Base-by-base conservation (phyloP, 176 grass and related monocot species). In the Leersia perrieri region DNA sequence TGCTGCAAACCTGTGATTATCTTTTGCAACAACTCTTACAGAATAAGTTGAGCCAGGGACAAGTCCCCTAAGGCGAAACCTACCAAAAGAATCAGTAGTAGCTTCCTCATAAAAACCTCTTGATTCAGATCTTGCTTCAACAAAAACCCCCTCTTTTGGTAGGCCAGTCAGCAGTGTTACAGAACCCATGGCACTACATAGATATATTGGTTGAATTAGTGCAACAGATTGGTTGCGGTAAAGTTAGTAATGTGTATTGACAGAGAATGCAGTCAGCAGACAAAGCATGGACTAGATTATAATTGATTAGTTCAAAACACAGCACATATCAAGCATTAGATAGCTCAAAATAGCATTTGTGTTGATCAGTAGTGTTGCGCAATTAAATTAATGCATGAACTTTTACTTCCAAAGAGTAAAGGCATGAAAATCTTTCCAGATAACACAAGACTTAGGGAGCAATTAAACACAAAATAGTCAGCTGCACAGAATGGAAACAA, bases 51-150 rank as follows among this genome's bases (percentile, higher is more conserved):
- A 88, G 40, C 87, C 92, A 80, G 96, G 96, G 23, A 95, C 81
- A 36, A 99, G 92, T 70, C 96, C 96, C 82, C 93, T 95, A 45
- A 99, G 87, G 35, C 93, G 90, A 79, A 99, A 99, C 34, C 88
- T 89, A 68, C 96, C 93, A 55, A 69, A 80, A 73, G 81, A 74
- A 88, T 99, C 96, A 58, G 90, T 95, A 83, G 88, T 86, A 66
- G 96, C 90, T 84, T 95, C 96, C 76, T 99, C 96, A 66, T 99
- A 99, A 93, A 88, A 93, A 40, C 96, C 92, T 81, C 88, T 91
- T 23, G 81, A 84, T 91, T 99, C 88, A 67, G 96, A 95, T 76
- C 96, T 87, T 32, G 96, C 96, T 83, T 99, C 92, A 73, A 99
- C 76, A 87, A 95, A 87, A 62, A 95, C 93, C 76, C 85, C 89